Conservation (phyloP, 495 filamentous ascomycete species). For the Opeltia flavorubescens region DNA sequence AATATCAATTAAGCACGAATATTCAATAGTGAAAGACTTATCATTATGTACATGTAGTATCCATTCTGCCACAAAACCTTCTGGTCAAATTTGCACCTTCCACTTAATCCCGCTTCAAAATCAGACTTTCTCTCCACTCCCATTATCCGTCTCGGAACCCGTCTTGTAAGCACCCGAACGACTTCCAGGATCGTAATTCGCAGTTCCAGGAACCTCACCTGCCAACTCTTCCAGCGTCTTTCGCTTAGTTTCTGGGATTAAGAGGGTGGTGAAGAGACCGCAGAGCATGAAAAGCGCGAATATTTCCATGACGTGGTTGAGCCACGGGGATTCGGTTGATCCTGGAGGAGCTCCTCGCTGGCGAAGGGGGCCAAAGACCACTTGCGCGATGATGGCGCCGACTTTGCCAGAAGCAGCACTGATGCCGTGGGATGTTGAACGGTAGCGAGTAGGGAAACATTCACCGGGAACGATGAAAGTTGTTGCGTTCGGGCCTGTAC, state of each 20-base stretch:
- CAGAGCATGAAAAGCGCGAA: constrained; percentile 69
- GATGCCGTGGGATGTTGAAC: constrained; percentile 73
- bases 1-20: too few relatives aligned
- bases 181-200: constrained; percentile 14
- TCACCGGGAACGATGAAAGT: constrained; percentile 88
- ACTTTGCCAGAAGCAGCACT: constrained; percentile 73
- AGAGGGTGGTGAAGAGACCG: constrained; percentile 46
- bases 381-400: constrained; percentile 48
- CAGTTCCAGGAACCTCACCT: constrained; percentile 26
- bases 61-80: too few relatives aligned
- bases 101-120: too few relatives aligned
- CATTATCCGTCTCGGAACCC: not conserved
- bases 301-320: constrained; percentile 70
- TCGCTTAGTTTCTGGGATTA: constrained; percentile 66
- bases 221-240: constrained; percentile 48
- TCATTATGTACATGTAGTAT: too few relatives aligned
- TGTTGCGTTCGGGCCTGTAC: constrained; percentile 63
- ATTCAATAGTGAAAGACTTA: too few relatives aligned
- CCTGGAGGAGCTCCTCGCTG: constrained; percentile 24
- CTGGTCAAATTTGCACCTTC: too few relatives aligned
- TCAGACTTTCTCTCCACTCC: not conserved
- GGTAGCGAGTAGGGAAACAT: constrained; percentile 77
- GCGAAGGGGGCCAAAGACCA: constrained; percentile 34
- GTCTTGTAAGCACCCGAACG: not conserved
- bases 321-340: constrained; percentile 41